phyloP scores from a whole-genome alignment of 192 early-diverging fungal genomes.

The Mortierella claussenii region DNA sequence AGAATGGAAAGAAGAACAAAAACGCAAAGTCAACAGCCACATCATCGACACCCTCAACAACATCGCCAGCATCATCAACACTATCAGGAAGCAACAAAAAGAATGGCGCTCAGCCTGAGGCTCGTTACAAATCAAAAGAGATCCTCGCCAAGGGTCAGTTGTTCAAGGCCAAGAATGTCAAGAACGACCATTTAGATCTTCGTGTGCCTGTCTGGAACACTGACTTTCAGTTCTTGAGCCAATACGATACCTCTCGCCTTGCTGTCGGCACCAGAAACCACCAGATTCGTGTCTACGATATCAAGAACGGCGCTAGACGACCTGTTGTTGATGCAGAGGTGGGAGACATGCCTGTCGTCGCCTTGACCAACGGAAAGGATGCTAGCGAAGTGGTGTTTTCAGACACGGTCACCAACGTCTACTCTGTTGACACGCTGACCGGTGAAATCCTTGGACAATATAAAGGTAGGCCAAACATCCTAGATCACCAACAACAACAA shows the following conservation, averaged over 20 bases:
- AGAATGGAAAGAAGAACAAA: constrained; percentile 16
- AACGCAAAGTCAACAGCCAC: constrained; percentile 1
- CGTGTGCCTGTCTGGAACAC: constrained; percentile 91
- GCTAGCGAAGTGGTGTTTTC: constrained; percentile 72
- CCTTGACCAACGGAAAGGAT: constrained; percentile 56
- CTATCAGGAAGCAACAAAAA: constrained; percentile 11
- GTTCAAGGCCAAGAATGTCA: constrained; percentile 89
- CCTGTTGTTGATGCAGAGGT: constrained; percentile 76
- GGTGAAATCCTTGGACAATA: constrained; percentile 67
- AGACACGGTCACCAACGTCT: constrained; percentile 69
- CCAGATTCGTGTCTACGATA: constrained; percentile 91
- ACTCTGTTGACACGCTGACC: constrained; percentile 68
- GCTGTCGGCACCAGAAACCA: constrained; percentile 76
- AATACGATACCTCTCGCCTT: constrained; percentile 63
- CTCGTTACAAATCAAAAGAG: constrained; percentile 78
- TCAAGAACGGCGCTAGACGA: constrained; percentile 65
- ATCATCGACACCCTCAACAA: constrained; percentile 4
- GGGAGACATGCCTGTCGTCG: constrained; percentile 75
- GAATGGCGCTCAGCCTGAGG: background rate
- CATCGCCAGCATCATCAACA: constrained; percentile 25
- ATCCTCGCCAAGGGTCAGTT: constrained; percentile 83
- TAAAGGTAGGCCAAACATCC: constrained; percentile 73
- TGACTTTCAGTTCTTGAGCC: constrained; percentile 77
- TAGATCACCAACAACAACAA: too few species aligned
- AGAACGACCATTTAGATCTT: constrained; percentile 82